A percentile compares a stretch with the other conserved stretches of the same genome.
These are phyloP conservation scores for Papilionanthe hybrid DNA, from an alignment of 116 monocot genomes.

Conservation along the genomic window DNA sequence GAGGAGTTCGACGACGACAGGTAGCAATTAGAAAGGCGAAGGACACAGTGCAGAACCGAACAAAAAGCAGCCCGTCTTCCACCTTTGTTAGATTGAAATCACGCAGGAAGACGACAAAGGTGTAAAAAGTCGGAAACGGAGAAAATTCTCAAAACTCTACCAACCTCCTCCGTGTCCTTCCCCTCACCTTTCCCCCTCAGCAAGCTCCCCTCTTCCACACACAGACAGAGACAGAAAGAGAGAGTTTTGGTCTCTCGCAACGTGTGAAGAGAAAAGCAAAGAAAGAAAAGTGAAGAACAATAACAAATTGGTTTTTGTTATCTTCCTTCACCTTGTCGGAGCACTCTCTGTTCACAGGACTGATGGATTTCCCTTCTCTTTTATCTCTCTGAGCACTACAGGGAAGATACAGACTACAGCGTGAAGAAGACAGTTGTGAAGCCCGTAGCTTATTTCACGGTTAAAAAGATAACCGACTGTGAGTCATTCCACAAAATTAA, in stretches of 20 bases:
- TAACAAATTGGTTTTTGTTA: neutral
- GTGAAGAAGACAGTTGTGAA: too few relatives aligned
- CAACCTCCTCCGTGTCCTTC: slow-evolving; percentile 3
- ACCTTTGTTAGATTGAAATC: neutral
- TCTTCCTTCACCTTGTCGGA: neutral
- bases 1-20: neutral
- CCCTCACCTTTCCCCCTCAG: neutral
- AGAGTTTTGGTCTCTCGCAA: neutral
- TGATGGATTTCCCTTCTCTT: too few relatives aligned
- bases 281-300: neutral
- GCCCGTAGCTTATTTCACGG: too few relatives aligned
- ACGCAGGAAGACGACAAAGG: neutral
- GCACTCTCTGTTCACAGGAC: too few relatives aligned
- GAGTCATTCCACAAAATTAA: too few relatives aligned
- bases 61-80: neutral
- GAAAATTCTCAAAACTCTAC: neutral
- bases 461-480: too few relatives aligned
- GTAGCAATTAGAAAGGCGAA: slow-evolving; percentile 5
- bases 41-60: slow-evolving; percentile 9
- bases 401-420: too few relatives aligned
- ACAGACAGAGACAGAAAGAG: neutral
- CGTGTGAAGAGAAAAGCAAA: neutral
- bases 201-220: neutral
- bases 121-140: neutral
- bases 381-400: too few relatives aligned